Evolutionary conservation across 305 asterid species (phyloP), one percentile per base, ranked within the genome.

Genomic region (Fraxinus sp.): DNA sequence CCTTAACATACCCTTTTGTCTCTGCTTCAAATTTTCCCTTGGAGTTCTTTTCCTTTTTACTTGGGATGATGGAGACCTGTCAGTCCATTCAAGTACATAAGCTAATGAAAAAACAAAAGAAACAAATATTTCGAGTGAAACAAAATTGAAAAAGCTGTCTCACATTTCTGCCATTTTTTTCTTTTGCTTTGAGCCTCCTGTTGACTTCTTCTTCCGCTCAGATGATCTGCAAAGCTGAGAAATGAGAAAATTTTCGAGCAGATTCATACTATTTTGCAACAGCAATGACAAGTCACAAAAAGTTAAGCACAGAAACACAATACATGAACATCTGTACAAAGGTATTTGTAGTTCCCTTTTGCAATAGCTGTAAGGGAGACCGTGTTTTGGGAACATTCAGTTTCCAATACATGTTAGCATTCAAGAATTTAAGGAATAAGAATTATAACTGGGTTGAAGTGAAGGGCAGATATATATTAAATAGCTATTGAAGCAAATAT

Each of bases 31-130:
- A 84, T 90, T 91, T 87, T 90, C 91, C 71, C 94, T 89, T 37
- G 98, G 98, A 83, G 97, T 95, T 87, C 98, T 90, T 89, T 89
- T 97, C 75, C 93, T 89, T 88, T 91, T 92, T 66, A 88, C 89
- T 89, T 89, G 90, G 82, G 97, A 88, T 81, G 92, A 79, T 28
- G 92, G 89, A 68, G 96, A 86, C 86, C 99, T 96, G 92, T 84
- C 78, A 89, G 83, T 77, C 89, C 85, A 84, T 83, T 82, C 80
- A 74, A 77, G 55, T 46, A 77, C 77, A 88, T 81, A 81, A 83
- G 86, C 85, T 82, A 71, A 57, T 80, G 41, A 85, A 37, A 36
- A 80, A 68, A 66, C 18, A 78, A 4, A 81, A 83, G 64, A 52
- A 22, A 81, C 8, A 81, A 55, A 62, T 18, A 28, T 57, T 64